Evolutionary conservation across 2,329 filamentous ascomycete genomes (phyloP), one percentile per base, ranked within the genome.

Genomic region (Sclerotinia trifoliorum): DNA sequence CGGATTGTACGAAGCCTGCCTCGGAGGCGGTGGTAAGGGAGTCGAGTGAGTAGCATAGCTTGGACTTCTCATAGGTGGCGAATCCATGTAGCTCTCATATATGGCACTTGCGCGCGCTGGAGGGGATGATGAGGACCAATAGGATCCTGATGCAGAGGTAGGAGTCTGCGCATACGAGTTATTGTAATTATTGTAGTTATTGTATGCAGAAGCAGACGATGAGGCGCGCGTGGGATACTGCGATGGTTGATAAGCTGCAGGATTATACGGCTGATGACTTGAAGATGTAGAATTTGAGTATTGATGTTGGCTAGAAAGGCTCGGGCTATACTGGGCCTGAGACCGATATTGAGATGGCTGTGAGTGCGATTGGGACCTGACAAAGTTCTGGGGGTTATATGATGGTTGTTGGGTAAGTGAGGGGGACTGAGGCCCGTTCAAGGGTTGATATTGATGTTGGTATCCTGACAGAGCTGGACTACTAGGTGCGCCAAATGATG

Each of bases 371-470:
- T 77, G 74, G 15, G 77, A 71, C 44, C 82, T 78, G 57, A 80
- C 82, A 77, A 87, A 90, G 74, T 86, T 81, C 75, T 88, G 86
- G 19, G 88, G 88, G 72, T 90, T 89, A 79, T 90, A 90, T 55
- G 83, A 73, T 24, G 78, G 77, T 79, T 72, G 80, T 74, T 51
- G 55, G 48, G 79, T 83, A 76, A 78, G 66, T 51, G 73, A 68
- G 42, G 75, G 76, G 26, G 75, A 76, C 49, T 71, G 68, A 58
- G 73, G 35, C 21, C 67, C 54, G 76, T 79, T 67, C 75, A 80
- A 66, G 80, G 82, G 78, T 79, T 86, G 74, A 78, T 83, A 83
- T 71, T 81, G 79, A 74, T 86, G 84, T 71, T 83, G 83, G 75
- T 84, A 84, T 70, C 79, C 80, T 19, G 81, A 80, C 71, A 80